phyloP scores from a whole-genome alignment of 2,329 filamentous ascomycete genomes.

The Botrytis fabae region DNA sequence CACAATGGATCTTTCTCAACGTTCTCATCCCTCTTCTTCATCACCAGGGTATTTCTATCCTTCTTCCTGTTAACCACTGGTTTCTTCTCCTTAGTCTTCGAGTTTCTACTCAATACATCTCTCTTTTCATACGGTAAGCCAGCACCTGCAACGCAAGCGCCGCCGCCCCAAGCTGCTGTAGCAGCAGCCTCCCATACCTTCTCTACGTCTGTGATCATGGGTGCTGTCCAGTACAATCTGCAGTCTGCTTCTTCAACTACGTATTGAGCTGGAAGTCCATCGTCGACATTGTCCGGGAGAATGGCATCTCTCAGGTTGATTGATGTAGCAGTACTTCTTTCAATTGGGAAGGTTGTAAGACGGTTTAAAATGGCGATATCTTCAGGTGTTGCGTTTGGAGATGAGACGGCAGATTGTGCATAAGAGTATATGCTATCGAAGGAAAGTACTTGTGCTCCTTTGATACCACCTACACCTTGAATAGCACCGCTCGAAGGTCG shows the following conservation, averaged over 20 bases:
- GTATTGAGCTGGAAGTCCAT: conserved; percentile 56
- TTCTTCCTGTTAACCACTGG: conserved; percentile 1
- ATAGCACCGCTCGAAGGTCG: conserved; percentile 55
- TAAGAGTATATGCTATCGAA: conserved; percentile 30
- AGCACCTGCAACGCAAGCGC: conserved; percentile 39
- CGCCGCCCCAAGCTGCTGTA: conserved; percentile 45
- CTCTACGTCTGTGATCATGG: conserved; percentile 53
- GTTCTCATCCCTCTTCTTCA: conserved; percentile 10
- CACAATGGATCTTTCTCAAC: conserved; percentile 10
- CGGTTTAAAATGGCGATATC: conserved; percentile 27
- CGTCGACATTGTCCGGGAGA: conserved; percentile 37
- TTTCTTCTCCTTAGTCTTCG: conserved; percentile 8
- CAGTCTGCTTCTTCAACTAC: conserved; percentile 61
- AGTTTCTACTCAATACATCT: neutral
- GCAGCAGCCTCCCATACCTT: conserved; percentile 53
- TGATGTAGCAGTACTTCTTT: conserved; percentile 38
- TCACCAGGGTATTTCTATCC: neutral
- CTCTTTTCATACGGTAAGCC: conserved; percentile 28
- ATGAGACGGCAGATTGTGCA: conserved; percentile 26
- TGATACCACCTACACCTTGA: conserved; percentile 65
- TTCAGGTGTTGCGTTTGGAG: conserved; percentile 25
- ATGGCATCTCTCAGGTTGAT: conserved; percentile 48
- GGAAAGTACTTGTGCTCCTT: conserved; percentile 50
- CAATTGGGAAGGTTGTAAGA: conserved; percentile 29
- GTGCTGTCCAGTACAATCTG: conserved; percentile 57